These are phyloP conservation scores for Pseudozyma flocculosa DNA, from an alignment of 1,284 basidiomycete genomes.

Conservation along the genomic window DNA sequence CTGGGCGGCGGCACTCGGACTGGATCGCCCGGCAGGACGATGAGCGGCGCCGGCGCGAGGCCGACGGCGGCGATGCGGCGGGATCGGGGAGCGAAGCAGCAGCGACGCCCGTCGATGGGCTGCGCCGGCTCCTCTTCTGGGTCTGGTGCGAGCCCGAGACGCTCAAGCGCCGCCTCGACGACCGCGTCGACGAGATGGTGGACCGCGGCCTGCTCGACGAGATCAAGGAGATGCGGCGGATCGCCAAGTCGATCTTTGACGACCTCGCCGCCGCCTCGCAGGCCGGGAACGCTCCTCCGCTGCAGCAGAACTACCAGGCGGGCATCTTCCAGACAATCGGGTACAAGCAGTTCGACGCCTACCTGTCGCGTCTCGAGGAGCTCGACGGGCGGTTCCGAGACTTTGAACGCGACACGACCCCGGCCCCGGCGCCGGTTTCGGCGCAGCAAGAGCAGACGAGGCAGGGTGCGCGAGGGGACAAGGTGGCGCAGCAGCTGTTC, in stretches of 20 bases:
- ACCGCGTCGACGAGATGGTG: conserved; percentile 85
- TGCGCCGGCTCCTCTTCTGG: conserved; percentile 82
- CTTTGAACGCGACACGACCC: conserved; percentile 20
- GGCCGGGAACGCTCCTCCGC: conserved; percentile 58
- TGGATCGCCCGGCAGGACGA: conserved; percentile 66
- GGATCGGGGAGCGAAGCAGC: conserved; percentile 9
- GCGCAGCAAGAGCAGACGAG: too few species aligned
- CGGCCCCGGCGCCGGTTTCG: too few species aligned
- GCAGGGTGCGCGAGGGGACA: too few species aligned
- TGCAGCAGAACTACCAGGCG: conserved; percentile 63
- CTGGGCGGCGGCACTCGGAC: conserved; percentile 69
- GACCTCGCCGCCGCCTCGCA: conserved; percentile 1
- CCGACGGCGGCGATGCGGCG: conserved; percentile 4
- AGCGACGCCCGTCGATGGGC: conserved; percentile 3
- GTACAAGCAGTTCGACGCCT: conserved; percentile 82
- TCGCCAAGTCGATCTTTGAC: conserved; percentile 44
- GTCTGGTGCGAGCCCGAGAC: conserved; percentile 73
- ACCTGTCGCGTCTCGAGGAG: conserved; percentile 60
- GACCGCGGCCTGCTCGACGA: conserved; percentile 83
- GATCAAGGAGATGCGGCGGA: conserved; percentile 64
- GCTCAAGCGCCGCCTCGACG: conserved; percentile 72
- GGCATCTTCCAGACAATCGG: conserved; percentile 97
- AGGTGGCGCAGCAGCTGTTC: conserved; percentile 59
- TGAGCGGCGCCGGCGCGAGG: conserved; percentile 62
- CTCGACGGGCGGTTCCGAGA: conserved; percentile 24